phyloP scores from a whole-genome alignment of 1,284 basidiomycete species.

The Naganishia albida region DNA sequence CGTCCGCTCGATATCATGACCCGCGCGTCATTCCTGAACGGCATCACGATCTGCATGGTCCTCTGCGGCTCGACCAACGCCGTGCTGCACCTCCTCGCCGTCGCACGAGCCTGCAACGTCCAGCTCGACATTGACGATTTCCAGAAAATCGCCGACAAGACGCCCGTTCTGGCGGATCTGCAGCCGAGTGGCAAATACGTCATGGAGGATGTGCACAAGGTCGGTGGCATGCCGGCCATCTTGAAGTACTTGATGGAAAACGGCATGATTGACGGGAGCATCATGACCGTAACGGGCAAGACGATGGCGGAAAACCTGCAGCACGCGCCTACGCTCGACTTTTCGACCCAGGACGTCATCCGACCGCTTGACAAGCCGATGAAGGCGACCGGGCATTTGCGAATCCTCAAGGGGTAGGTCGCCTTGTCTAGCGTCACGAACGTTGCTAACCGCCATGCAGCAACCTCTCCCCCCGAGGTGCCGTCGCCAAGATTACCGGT shows the following conservation, averaged over 20 bases:
- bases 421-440: not conserved
- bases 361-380: conserved; percentile 81
- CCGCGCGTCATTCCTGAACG: conserved; percentile 81
- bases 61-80: conserved; percentile 54
- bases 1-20: conserved; percentile 89
- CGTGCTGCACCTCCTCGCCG: conserved; percentile 82
- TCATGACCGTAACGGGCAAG: conserved; percentile 81
- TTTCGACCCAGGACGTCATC: conserved; percentile 72
- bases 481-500: conserved; percentile 91
- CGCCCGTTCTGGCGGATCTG: conserved; percentile 84
- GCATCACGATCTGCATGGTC: conserved; percentile 70
- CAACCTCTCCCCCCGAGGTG: conserved; percentile 87
- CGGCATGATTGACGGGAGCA: conserved; percentile 56
- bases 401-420: conserved; percentile 45
- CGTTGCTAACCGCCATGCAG: conserved; percentile 55
- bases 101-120: conserved; percentile 84
- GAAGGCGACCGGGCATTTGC: conserved; percentile 81
- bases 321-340: conserved; percentile 70
- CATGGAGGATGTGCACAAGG: conserved; percentile 78
- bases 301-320: conserved; percentile 85
- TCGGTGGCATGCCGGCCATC: conserved; percentile 72
- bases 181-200: conserved; percentile 76
- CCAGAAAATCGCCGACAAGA: conserved; percentile 77
- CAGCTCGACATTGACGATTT: conserved; percentile 81
- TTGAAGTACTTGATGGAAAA: conserved; percentile 57